These are phyloP conservation scores for Tulasnella sp. DNA, from an alignment of 768 basidiomycete species.

Conservation along the genomic window DNA sequence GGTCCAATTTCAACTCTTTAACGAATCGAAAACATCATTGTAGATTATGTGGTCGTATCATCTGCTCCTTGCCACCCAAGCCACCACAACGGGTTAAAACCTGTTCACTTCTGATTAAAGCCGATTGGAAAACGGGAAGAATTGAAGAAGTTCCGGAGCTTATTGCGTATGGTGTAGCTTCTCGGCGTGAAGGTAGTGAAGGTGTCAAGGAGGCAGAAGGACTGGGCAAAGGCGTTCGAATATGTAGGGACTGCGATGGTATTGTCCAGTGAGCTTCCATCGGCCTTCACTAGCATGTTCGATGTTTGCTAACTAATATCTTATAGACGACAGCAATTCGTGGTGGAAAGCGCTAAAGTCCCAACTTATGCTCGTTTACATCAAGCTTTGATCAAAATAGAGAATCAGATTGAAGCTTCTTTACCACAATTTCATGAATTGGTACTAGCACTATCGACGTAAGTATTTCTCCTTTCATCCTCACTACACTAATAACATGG, in stretches of 20 bases:
- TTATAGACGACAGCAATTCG: slow-evolving; percentile 64
- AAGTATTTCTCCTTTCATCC: neutral
- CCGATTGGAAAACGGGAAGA: slow-evolving; percentile 59
- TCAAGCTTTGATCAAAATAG: slow-evolving; percentile 57
- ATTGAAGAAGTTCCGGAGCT: slow-evolving; percentile 62
- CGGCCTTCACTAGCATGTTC: neutral
- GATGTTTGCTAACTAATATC: slow-evolving; percentile 8
- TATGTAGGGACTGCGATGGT: slow-evolving; percentile 74
- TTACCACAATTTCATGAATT: slow-evolving; percentile 85
- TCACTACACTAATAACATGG: neutral
- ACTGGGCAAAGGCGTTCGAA: slow-evolving; percentile 76
- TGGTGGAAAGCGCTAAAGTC: slow-evolving; percentile 43
- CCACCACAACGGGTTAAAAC: slow-evolving; percentile 47
- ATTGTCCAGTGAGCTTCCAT: slow-evolving; percentile 39
- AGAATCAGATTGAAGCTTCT: slow-evolving; percentile 79
- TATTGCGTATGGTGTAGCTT: slow-evolving; percentile 47
- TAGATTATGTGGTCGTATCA: slow-evolving; percentile 79
- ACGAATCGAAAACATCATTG: slow-evolving; percentile 96
- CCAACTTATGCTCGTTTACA: slow-evolving; percentile 60
- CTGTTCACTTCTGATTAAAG: slow-evolving; percentile 76
- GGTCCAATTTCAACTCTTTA: slow-evolving; percentile 67
- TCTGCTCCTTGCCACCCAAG: slow-evolving; percentile 78
- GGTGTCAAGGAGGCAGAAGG: slow-evolving; percentile 48
- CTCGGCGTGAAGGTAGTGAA: slow-evolving; percentile 20
- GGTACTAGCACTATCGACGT: slow-evolving; percentile 49